A percentile compares a stretch with the other conserved stretches of the same genome.
Evolutionary conservation across 2,329 filamentous ascomycete genomes (phyloP).

Genomic region (Talaromyces rugulosus): DNA sequence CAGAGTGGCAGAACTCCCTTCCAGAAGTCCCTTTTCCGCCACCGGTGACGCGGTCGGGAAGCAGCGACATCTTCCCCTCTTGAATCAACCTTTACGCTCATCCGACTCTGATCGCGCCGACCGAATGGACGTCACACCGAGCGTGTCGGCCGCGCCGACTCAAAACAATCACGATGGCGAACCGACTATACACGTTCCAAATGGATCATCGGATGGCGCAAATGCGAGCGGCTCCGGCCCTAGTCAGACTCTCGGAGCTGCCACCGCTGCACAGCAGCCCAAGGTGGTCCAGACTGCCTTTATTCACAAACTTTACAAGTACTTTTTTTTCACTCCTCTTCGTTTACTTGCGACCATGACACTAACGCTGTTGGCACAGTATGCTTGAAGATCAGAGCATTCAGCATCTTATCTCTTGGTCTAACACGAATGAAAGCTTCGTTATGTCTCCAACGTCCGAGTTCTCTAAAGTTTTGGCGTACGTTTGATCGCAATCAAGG

Average conservation of each 20-base stretch:
- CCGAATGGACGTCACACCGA: conserved; percentile 54
- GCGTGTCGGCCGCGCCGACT: conserved; percentile 44
- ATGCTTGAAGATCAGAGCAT: conserved; percentile 96
- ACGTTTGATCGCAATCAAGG: conserved; percentile 41
- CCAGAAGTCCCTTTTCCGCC: conserved; percentile 45
- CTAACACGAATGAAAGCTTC: conserved; percentile 88
- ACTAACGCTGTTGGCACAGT: conserved; percentile 46
- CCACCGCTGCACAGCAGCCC: conserved; percentile 70
- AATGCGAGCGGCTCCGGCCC: conserved; percentile 20
- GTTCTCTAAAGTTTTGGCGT: conserved; percentile 98
- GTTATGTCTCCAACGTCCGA: conserved; percentile 97
- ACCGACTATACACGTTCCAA: conserved; percentile 33
- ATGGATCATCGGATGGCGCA: conserved; percentile 28
- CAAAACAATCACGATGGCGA: conserved; percentile 50
- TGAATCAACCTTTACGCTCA: conserved; percentile 44
- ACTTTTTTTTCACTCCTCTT: conserved; percentile 29
- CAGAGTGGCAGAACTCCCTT: conserved; percentile 36
- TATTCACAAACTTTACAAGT: conserved; percentile 99
- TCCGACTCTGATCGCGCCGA: conserved; percentile 45
- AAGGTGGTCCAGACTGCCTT: conserved; percentile 99
- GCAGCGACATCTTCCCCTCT: conserved; percentile 50
- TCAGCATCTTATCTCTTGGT: conserved; percentile 96
- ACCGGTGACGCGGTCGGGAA: conserved; percentile 38
- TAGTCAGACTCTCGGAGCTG: conserved; percentile 39
- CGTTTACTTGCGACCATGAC: background rate